Conservation (phyloP, 345 rosid genomes). For the Kernera saxatilis region DNA sequence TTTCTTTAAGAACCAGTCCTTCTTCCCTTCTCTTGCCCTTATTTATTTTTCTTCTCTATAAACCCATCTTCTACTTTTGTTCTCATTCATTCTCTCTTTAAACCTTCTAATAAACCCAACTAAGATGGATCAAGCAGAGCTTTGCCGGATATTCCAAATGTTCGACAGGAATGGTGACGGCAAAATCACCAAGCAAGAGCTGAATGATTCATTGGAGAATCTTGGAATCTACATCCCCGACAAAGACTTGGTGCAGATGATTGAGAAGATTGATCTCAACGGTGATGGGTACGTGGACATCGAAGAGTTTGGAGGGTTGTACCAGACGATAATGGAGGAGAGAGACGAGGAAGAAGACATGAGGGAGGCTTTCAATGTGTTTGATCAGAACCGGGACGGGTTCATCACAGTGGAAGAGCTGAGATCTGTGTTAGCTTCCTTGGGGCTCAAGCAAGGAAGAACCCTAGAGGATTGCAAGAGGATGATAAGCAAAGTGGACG, state of each 20-base stretch:
- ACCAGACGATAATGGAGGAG: constrained; percentile 79
- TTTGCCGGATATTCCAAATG: constrained; percentile 82
- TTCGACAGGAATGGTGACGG: constrained; percentile 88
- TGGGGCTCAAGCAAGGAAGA: constrained; percentile 85
- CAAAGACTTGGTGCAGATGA: constrained; percentile 60
- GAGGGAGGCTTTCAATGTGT: constrained; percentile 80
- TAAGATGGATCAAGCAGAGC: constrained; percentile 62
- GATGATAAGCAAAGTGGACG: constrained; percentile 88
- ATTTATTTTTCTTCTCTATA: constrained; percentile 13
- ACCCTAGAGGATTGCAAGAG: constrained; percentile 71
- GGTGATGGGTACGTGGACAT: constrained; percentile 87
- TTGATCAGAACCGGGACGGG: constrained; percentile 89
- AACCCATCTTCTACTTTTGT: constrained; percentile 11
- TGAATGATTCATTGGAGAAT: constrained; percentile 60
- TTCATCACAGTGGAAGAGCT: constrained; percentile 87
- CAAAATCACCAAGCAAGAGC: constrained; percentile 63
- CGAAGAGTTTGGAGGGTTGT: constrained; percentile 73
- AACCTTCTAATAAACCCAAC: not conserved
- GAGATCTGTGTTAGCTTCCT: constrained; percentile 69
- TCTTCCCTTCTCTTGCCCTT: constrained; percentile 5
- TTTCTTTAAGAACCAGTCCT: constrained; percentile 25
- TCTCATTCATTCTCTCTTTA: constrained; percentile 6
- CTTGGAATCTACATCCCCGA: constrained; percentile 68
- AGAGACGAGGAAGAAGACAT: constrained; percentile 85
- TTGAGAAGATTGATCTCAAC: constrained; percentile 78